Base-by-base conservation (phyloP, 352 stramenopile genomes). In the Globisporangium mamillatum region DNA sequence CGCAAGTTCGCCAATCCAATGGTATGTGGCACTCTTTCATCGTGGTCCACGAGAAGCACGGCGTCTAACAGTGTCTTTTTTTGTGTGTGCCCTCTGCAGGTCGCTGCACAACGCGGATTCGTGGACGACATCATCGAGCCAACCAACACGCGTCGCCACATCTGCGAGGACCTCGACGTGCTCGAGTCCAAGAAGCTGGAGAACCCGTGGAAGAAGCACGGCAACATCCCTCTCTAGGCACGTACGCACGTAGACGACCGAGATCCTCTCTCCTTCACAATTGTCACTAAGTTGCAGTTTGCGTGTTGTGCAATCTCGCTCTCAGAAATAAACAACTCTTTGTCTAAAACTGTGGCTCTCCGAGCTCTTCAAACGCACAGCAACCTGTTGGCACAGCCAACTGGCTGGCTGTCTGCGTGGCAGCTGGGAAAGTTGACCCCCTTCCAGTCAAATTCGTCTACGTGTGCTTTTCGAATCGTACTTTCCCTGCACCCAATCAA, bases 101-200 rank as follows among this genome's bases (percentile, higher is more conserved):
- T 98, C 16, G 95, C 91, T 34, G 97, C 97, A n/a, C 90, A 98
- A 69, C 85, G 97, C 34, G 97, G 97, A 20, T 99, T 99, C 71
- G 82, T 99, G 67, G 97, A 99, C 79, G 97, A 99, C 75, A 93
- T 99, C 60, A 99, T 99, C 66, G 93, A 99, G 67, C 97, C 97
- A 53, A 86, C 86, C 53, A 81, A 92, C 60, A 99, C 97, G 58
- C 86, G 97, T 34, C 77, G 82, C 25, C 84, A 97, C 57, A 93
- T 99, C 54, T 99, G 95, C 81, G 94, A 99, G 68, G 97, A 99
- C 75, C 84, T 99, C 25, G 82, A 98, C 54, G 71, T 99, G 29
- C 82, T 99, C 10, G 75, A 94, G 64, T 98, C 75, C 32, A 99
- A 99, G 86, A 87, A 97, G 60, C 75, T 98, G 48, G 75, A 83